These are phyloP conservation scores for Begonia masoniana DNA, from an alignment of 306 rosid genomes.

Conservation along the genomic window DNA sequence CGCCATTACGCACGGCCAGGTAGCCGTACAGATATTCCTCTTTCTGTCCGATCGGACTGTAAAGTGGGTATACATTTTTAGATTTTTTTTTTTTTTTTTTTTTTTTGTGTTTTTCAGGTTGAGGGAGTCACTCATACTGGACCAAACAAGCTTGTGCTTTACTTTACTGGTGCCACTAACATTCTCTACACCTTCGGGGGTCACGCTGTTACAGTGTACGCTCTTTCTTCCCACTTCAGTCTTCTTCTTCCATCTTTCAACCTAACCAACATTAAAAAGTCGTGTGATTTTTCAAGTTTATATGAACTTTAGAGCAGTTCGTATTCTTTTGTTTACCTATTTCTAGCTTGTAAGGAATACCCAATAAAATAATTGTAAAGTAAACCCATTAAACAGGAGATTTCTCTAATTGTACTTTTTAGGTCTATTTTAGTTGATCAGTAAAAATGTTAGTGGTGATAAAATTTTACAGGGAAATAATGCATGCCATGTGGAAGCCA, in stretches of 20 bases:
- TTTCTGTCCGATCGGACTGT: background rate
- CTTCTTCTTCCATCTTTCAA: constrained; percentile 22
- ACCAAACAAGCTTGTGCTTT: constrained; percentile 65
- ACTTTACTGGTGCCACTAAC: constrained; percentile 97
- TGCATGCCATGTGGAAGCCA: constrained; percentile 99
- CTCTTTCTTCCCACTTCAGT: constrained; percentile 11
- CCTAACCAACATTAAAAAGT: no score
- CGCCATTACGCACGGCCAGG: constrained; percentile 75
- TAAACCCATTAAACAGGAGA: no score
- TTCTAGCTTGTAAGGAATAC: no score
- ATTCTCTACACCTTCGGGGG: constrained; percentile 98
- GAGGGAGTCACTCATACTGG: constrained; percentile 65
- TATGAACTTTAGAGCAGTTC: no score
- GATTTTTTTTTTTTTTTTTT: background rate
- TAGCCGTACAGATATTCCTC: constrained; percentile 3
- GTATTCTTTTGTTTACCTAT: no score
- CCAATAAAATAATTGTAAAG: no score
- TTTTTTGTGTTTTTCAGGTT: constrained; percentile 16
- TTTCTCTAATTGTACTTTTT: no score
- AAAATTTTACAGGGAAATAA: constrained; percentile 15
- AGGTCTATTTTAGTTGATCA: no score
- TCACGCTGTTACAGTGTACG: constrained; percentile 96
- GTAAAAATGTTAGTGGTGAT: no score
- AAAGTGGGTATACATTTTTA: no score
- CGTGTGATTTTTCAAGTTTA: no score